These are phyloP conservation scores for Mucor sp. DNA, from an alignment of 371 early-diverging fungal genomes.

Conservation along the genomic window DNA sequence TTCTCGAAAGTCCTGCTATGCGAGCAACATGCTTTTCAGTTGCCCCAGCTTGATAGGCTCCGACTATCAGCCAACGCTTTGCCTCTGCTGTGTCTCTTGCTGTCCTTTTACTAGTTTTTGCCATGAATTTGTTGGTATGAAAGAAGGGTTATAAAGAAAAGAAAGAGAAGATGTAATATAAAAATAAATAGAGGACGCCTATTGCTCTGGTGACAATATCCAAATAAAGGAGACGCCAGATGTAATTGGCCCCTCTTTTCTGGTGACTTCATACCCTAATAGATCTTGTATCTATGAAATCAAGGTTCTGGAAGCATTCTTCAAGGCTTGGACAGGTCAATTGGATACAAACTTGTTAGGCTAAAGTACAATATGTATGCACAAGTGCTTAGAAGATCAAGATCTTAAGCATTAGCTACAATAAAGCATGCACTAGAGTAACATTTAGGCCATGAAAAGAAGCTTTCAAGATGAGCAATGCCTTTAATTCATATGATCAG, in stretches of 20 bases:
- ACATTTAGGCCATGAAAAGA: background rate
- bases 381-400: background rate
- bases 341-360: background rate
- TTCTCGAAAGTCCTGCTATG: constrained; percentile 45
- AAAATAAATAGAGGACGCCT: background rate
- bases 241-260: background rate
- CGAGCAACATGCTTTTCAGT: constrained; percentile 46
- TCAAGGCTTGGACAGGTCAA: background rate
- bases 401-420: background rate
- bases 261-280: background rate
- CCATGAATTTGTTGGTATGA: background rate
- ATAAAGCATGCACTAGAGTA: background rate
- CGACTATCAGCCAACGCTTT: constrained; percentile 52
- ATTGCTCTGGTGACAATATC: background rate
- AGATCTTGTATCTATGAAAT: background rate
- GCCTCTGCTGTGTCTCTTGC: constrained; percentile 32
- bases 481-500: background rate
- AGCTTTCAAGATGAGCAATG: background rate
- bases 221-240: background rate
- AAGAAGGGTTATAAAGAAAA: background rate
- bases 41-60: constrained; percentile 51
- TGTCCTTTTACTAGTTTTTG: background rate
- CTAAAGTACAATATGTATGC: background rate
- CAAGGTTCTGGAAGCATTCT: background rate
- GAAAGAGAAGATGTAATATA: constrained; percentile 3